Conservation (phyloP, 108 stramenopile species). For the Skeletonema tropicum region DNA sequence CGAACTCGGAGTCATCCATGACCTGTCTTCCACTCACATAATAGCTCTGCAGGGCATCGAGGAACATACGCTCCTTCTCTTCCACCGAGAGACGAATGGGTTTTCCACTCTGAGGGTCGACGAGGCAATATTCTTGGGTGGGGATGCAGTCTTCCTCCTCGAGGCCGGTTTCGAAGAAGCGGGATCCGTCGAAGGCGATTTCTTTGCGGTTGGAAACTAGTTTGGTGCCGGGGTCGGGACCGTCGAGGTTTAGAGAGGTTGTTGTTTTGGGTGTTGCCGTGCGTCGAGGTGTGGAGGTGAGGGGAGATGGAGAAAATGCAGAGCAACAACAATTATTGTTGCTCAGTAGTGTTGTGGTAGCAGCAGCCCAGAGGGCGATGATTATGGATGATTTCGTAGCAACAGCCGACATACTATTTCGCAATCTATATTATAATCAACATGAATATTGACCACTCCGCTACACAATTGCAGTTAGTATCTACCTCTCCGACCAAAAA, state of each 20-base stretch:
- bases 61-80: constrained; percentile 91
- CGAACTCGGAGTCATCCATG: constrained; percentile 85
- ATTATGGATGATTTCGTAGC: neutral
- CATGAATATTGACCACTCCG: neutral
- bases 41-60: constrained; percentile 91
- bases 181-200: constrained; percentile 64
- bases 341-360: neutral
- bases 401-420: neutral
- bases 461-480: too few species aligned
- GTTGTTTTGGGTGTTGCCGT: neutral
- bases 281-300: neutral
- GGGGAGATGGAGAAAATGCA: neutral
- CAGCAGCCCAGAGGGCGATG: neutral
- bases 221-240: constrained; percentile 23
- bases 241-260: constrained; percentile 12
- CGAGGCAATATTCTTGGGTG: constrained; percentile 72
- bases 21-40: constrained; percentile 82
- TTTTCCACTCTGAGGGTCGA: constrained; percentile 61
- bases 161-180: constrained; percentile 68
- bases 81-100: constrained; percentile 69
- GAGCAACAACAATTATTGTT: neutral
- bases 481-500: neutral
- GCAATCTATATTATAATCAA: neutral
- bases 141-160: constrained; percentile 69
- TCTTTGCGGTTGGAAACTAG: constrained; percentile 49